Percentiles rank a stretch among this genome's conserved stretches.
phyloP scores from a whole-genome alignment of 768 basidiomycete genomes.

The Tephrocybe sp. region DNA sequence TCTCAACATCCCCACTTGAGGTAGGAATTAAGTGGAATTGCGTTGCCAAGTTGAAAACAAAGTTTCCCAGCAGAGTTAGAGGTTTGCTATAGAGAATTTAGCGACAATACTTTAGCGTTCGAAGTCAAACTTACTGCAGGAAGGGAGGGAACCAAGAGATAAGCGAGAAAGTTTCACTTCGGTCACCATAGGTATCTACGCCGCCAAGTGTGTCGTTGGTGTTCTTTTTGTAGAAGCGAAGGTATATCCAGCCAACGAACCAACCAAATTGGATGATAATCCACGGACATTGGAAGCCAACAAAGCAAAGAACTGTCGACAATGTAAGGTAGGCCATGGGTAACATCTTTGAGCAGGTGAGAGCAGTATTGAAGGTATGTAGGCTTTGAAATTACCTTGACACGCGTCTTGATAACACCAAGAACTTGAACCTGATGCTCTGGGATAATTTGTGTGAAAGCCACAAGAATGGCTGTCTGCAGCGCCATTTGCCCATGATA shows the following conservation, averaged over 20 bases:
- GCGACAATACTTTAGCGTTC: no score
- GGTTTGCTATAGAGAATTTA: conserved; percentile 53
- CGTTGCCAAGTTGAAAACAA: conserved; percentile 64
- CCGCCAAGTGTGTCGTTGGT: conserved; percentile 62
- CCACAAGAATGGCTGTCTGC: conserved; percentile 86
- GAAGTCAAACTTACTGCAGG: conserved; percentile 66
- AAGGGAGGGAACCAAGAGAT: conserved; percentile 97
- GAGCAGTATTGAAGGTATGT: not conserved
- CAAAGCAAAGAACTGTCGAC: conserved; percentile 79
- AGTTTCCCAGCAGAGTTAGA: conserved; percentile 64
- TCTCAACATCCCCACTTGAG: conserved; percentile 64
- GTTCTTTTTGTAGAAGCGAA: conserved; percentile 95
- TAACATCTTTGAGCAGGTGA: conserved; percentile 55
- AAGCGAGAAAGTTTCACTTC: conserved; percentile 95
- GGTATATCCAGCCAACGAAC: conserved; percentile 93
- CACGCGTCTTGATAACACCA: conserved; percentile 79
- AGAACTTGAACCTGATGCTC: conserved; percentile 97
- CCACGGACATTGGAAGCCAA: conserved; percentile 88
- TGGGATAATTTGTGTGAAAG: conserved; percentile 96
- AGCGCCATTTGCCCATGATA: conserved; percentile 95
- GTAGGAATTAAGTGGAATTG: conserved; percentile 77
- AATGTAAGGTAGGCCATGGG: conserved; percentile 95
- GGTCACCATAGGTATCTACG: conserved; percentile 79
- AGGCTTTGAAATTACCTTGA: conserved; percentile 67
- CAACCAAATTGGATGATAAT: conserved; percentile 99